Conservation (phyloP, 352 stramenopile genomes). For the Achlya hypogyna region DNA sequence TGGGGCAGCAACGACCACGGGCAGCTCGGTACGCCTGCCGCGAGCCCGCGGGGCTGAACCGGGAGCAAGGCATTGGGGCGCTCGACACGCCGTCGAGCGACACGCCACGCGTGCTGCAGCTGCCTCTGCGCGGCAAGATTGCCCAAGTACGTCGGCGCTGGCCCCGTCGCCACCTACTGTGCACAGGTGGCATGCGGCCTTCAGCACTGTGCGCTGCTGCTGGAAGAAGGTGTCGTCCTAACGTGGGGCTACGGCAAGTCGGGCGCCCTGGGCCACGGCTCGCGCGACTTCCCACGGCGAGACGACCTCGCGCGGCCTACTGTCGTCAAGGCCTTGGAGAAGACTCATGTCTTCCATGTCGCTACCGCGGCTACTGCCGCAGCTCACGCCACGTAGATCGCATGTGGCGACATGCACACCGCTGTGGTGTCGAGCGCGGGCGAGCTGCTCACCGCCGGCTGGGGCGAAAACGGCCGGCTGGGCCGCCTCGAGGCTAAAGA, state of each 20-base stretch:
- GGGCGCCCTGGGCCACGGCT: constrained; percentile 47
- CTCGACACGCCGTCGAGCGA: too few relatives aligned
- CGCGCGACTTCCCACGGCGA: constrained; percentile 29
- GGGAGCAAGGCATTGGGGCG: too few relatives aligned
- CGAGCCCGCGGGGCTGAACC: too few relatives aligned
- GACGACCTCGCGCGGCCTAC: constrained; percentile 22
- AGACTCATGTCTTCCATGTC: constrained; percentile 36
- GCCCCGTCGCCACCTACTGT: constrained; percentile 21
- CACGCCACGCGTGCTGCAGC: constrained; percentile 16
- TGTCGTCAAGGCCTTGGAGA: not conserved
- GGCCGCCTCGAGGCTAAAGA: constrained; percentile 23
- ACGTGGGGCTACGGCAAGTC: constrained; percentile 49
- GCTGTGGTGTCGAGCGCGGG: constrained; percentile 36
- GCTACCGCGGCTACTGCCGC: constrained; percentile 33
- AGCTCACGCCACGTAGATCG: constrained; percentile 28
- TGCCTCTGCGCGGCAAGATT: constrained; percentile 44
- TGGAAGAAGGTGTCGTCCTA: constrained; percentile 55
- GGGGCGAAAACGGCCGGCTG: constrained; percentile 42
- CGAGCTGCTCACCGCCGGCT: constrained; percentile 50
- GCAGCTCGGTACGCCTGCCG: constrained; percentile 29
- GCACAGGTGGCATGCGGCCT: constrained; percentile 50
- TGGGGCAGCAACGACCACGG: constrained; percentile 49
- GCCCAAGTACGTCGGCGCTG: constrained; percentile 7
- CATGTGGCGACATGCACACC: constrained; percentile 57
- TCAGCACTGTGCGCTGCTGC: constrained; percentile 46